These are phyloP conservation scores for Gyrodon lividus DNA, from an alignment of 768 basidiomycete species.

Conservation along the genomic window DNA sequence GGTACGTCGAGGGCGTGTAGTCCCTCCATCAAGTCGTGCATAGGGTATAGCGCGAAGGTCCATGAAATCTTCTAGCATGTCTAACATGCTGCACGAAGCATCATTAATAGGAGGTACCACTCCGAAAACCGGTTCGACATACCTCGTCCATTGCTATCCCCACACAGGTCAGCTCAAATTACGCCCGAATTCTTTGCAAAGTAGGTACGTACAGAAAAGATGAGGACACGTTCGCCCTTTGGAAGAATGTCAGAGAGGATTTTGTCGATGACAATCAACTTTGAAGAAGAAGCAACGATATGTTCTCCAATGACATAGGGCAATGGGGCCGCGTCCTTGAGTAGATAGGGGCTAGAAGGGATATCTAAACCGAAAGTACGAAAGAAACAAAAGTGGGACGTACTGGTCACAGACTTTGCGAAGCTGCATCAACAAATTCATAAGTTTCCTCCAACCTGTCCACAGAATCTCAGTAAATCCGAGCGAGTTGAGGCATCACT, in stretches of 20 bases:
- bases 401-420: constrained; percentile 71
- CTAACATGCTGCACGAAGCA: constrained; percentile 52
- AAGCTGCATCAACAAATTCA: constrained; percentile 72
- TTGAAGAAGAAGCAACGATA: constrained; percentile 54
- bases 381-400: constrained; percentile 13
- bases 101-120: not conserved
- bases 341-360: constrained; percentile 48
- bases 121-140: not conserved
- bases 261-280: constrained; percentile 58
- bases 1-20: constrained; percentile 50
- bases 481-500: not conserved
- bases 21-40: constrained; percentile 59
- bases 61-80: constrained; percentile 68
- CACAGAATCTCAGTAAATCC: not conserved
- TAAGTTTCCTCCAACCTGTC: constrained; percentile 54
- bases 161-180: constrained; percentile 11
- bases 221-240: constrained; percentile 60
- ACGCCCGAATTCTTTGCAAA: not conserved
- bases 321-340: constrained; percentile 47
- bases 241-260: constrained; percentile 54
- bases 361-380: constrained; percentile 4
- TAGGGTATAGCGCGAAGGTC: constrained; percentile 55
- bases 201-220: constrained; percentile 55
- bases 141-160: constrained; percentile 58
- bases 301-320: constrained; percentile 55